phyloP scores from a whole-genome alignment of 2,329 filamentous ascomycete species.

The Gaeumannomyces sp. region DNA sequence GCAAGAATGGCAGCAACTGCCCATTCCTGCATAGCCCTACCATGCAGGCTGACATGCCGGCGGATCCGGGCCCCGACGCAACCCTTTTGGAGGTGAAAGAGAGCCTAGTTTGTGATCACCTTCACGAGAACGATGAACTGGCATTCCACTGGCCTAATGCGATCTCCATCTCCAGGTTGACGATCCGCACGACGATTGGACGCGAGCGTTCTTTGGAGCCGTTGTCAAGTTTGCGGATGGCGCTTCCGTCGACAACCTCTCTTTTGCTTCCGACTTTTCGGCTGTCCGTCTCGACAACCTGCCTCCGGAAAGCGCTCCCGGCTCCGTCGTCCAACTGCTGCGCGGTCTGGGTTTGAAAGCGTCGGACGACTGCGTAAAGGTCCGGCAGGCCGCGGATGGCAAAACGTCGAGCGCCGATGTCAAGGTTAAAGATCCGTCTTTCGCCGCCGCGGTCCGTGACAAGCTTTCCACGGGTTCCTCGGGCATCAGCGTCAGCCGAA shows the following conservation, averaged over 20 bases:
- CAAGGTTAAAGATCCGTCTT: constrained; percentile 21
- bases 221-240: constrained; percentile 27
- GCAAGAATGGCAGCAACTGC: constrained; percentile 9
- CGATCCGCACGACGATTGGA: constrained; percentile 11
- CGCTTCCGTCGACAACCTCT: constrained; percentile 22
- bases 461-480: constrained; percentile 11
- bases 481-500: constrained; percentile 9
- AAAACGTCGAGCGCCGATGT: constrained; percentile 17
- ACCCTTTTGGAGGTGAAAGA: no score
- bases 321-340: constrained; percentile 19
- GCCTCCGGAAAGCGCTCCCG: constrained; percentile 15
- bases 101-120: no score
- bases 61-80: neutral
- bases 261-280: constrained; percentile 30
- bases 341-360: constrained; percentile 13
- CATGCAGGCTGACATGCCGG: neutral
- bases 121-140: no score
- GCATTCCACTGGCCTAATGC: no score
- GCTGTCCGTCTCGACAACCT: constrained; percentile 27
- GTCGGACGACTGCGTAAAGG: constrained; percentile 12
- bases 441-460: constrained; percentile 17
- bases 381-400: constrained; percentile 9
- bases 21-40: constrained; percentile 7
- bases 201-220: constrained; percentile 21
- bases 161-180: constrained; percentile 3